These are phyloP conservation scores for Penicillium griseofulvum DNA, from an alignment of 2,329 filamentous ascomycete genomes.

Conservation along the genomic window DNA sequence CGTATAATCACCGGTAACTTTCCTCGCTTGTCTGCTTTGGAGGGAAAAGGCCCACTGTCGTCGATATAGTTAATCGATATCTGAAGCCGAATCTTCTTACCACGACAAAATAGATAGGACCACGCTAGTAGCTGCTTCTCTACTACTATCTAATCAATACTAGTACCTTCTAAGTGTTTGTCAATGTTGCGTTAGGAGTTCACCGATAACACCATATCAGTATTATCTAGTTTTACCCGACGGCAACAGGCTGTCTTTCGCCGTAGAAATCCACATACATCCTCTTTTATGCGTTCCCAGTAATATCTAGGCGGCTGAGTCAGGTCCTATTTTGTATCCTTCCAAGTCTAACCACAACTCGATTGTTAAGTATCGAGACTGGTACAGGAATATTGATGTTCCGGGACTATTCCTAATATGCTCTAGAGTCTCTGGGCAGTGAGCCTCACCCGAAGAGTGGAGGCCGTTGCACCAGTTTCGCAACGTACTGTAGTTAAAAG, in stretches of 20 bases:
- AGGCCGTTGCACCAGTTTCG: too few species aligned
- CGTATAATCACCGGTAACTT: conserved; percentile 16
- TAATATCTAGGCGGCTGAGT: conserved; percentile 14
- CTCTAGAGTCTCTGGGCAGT: background rate
- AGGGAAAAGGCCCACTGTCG: conserved; percentile 2
- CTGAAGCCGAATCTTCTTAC: conserved; percentile 23
- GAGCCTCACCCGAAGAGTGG: too few species aligned
- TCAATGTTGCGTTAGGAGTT: conserved; percentile 21
- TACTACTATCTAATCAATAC: conserved; percentile 22
- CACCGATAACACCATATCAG: conserved; percentile 19
- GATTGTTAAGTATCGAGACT: conserved; percentile 11
- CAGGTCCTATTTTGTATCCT: conserved; percentile 24
- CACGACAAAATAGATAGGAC: conserved; percentile 18
- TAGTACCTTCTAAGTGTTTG: conserved; percentile 24
- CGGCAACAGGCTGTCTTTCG: conserved; percentile 19
- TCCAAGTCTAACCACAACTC: conserved; percentile 17
- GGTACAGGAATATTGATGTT: conserved; percentile 4
- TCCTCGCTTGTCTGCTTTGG: conserved; percentile 18
- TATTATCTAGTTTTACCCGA: conserved; percentile 25
- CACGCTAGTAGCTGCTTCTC: conserved; percentile 23
- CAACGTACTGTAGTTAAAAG: too few species aligned
- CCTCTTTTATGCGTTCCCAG: conserved; percentile 17
- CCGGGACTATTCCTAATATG: background rate
- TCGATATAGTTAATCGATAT: conserved; percentile 31
- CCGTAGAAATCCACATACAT: conserved; percentile 13